These are phyloP conservation scores for Lichtheimia ornata DNA, from an alignment of 371 early-diverging fungal genomes.

Conservation along the genomic window DNA sequence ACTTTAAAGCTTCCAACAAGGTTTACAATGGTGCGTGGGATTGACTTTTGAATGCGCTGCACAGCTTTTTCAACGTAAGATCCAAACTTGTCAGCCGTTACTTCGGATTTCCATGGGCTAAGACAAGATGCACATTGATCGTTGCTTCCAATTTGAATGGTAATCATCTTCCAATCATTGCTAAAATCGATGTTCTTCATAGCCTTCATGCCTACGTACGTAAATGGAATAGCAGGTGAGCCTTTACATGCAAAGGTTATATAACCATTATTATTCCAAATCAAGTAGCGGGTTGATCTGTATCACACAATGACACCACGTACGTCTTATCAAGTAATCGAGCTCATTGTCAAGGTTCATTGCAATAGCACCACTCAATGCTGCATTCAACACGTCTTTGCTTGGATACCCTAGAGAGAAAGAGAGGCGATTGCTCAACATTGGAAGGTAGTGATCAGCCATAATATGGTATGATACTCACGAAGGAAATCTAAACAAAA, in stretches of 20 bases:
- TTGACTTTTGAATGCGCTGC: conserved; percentile 14
- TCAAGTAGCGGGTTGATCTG: no score
- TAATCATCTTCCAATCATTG: conserved; percentile 49
- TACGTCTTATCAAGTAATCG: conserved; percentile 36
- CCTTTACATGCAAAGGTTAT: not conserved
- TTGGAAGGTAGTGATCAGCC: no score
- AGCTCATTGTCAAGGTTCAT: conserved; percentile 36
- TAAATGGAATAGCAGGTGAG: not conserved
- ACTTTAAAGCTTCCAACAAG: conserved; percentile 20
- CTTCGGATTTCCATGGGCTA: conserved; percentile 4
- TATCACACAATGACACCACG: not conserved
- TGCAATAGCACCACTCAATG: conserved; percentile 40
- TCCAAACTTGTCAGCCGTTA: conserved; percentile 17
- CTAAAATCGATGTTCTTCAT: conserved; percentile 19
- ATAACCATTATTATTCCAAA: no score
- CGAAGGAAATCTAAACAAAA: conserved; percentile 4
- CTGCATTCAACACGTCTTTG: conserved; percentile 36
- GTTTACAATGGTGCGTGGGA: conserved; percentile 16
- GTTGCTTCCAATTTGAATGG: conserved; percentile 42
- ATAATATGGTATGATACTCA: not conserved
- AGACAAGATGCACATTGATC: conserved; percentile 22
- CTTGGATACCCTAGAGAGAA: conserved; percentile 11
- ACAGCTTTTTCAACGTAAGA: conserved; percentile 16
- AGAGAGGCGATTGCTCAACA: not conserved
- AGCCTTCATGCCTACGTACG: conserved; percentile 24